Conservation (phyloP, 2,329 filamentous ascomycete species). For the Cladosporium cucumerinum region DNA sequence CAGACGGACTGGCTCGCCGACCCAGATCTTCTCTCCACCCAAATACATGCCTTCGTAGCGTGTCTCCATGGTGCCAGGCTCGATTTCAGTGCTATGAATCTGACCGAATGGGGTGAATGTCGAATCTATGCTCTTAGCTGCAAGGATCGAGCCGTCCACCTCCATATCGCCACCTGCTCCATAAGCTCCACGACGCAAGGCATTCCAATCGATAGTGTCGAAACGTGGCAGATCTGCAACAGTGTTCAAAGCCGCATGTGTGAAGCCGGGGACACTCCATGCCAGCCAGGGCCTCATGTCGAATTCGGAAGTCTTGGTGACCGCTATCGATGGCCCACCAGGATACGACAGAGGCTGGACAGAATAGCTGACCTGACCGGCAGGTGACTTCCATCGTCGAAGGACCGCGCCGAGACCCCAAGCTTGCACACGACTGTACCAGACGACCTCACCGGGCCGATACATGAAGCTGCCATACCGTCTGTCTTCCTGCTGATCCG, state of each 20-base stretch:
- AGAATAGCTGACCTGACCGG: slow-evolving; percentile 20
- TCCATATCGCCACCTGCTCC: slow-evolving; percentile 48
- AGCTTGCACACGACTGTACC: slow-evolving; percentile 52
- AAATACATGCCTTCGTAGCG: slow-evolving; percentile 55
- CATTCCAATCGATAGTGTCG: slow-evolving; percentile 52
- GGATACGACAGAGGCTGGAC: slow-evolving; percentile 42
- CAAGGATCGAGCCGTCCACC: slow-evolving; percentile 57
- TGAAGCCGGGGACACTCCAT: slow-evolving; percentile 55
- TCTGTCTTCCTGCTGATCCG: slow-evolving; percentile 51
- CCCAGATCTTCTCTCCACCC: slow-evolving; percentile 59
- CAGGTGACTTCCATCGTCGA: slow-evolving; percentile 39
- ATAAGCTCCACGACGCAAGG: slow-evolving; percentile 38
- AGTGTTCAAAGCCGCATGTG: slow-evolving; percentile 43
- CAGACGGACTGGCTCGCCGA: slow-evolving; percentile 57
- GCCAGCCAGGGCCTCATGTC: slow-evolving; percentile 56
- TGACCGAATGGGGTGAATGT: slow-evolving; percentile 54
- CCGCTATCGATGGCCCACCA: slow-evolving; percentile 26
- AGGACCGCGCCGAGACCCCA: slow-evolving; percentile 55
- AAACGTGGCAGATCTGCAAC: slow-evolving; percentile 40
- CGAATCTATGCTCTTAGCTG: slow-evolving; percentile 53
- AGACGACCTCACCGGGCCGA: slow-evolving; percentile 54
- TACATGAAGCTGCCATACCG: slow-evolving; percentile 50
- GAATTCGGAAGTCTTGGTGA: slow-evolving; percentile 44
- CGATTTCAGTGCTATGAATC: slow-evolving; percentile 39
- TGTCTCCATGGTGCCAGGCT: slow-evolving; percentile 39